Conservation (phyloP, 805 yeast genomes). For the Ogataea haglerorum region DNA sequence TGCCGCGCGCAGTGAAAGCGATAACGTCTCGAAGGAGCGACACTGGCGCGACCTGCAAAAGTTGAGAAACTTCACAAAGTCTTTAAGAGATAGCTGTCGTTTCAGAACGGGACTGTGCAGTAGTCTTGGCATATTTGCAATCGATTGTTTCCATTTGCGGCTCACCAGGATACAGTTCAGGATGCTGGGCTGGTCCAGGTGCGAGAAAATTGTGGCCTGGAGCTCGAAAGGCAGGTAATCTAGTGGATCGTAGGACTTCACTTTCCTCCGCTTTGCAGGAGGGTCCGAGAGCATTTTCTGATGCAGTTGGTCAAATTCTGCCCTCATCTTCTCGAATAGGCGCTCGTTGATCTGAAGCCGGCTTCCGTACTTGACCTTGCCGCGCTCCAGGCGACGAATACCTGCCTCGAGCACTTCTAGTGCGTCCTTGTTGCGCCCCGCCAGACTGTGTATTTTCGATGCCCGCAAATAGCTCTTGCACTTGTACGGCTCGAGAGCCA, state of each 20-base stretch:
- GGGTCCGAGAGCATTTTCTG: neutral
- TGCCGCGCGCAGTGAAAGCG: constrained; percentile 8
- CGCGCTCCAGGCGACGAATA: constrained; percentile 34
- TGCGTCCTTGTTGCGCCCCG: constrained; percentile 34
- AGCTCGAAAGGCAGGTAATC: constrained; percentile 27
- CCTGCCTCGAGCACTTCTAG: constrained; percentile 38
- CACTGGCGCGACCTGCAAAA: constrained; percentile 12
- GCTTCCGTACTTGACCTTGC: constrained; percentile 24
- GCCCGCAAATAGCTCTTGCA: constrained; percentile 49
- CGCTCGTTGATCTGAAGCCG: constrained; percentile 32
- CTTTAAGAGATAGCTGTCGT: constrained; percentile 5
- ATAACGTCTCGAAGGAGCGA: constrained; percentile 6
- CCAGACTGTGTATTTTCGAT: constrained; percentile 34
- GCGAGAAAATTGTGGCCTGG: constrained; percentile 8
- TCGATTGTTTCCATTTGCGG: constrained; percentile 16
- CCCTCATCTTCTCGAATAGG: constrained; percentile 30
- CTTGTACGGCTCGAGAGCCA: constrained; percentile 40
- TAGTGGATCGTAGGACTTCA: constrained; percentile 20
- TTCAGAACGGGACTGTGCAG: constrained; percentile 13
- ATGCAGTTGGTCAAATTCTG: constrained; percentile 8
- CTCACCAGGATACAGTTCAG: constrained; percentile 18
- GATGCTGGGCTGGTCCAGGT: constrained; percentile 16
- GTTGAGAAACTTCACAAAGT: constrained; percentile 15
- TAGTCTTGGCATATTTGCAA: constrained; percentile 13
- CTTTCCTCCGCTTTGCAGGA: constrained; percentile 5